These are phyloP conservation scores for Podospora appendiculata DNA, from an alignment of 495 filamentous ascomycete species.

Conservation along the genomic window DNA sequence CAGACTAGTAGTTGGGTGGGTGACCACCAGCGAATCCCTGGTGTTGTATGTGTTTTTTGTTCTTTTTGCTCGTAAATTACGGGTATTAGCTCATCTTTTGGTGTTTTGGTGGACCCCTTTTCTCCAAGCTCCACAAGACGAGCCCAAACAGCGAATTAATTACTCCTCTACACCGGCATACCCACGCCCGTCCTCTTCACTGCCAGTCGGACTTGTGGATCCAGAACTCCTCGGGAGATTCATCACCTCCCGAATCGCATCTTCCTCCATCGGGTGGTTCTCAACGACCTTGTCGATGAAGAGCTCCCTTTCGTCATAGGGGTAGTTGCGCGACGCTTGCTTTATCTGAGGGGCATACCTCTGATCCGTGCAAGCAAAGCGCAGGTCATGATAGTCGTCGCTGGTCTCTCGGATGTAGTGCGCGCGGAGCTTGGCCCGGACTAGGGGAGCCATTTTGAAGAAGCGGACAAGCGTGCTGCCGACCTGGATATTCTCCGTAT, in stretches of 20 bases:
- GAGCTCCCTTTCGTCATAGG: background rate
- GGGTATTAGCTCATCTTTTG: no score
- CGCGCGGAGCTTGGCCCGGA: slow-evolving; percentile 1
- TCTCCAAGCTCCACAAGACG: no score
- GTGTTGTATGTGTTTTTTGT: no score
- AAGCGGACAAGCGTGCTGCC: background rate
- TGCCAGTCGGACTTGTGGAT: no score
- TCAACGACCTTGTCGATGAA: background rate
- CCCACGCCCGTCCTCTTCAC: no score
- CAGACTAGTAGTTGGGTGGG: no score
- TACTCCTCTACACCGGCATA: no score
- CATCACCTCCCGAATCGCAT: background rate
- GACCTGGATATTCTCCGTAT: background rate
- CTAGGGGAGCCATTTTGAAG: background rate
- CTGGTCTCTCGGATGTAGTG: background rate
- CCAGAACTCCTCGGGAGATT: background rate
- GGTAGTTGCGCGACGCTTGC: background rate
- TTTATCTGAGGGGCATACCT: background rate
- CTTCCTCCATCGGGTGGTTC: background rate
- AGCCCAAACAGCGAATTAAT: no score
- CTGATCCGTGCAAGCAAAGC: background rate
- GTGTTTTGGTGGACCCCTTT: no score
- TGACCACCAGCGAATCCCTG: no score
- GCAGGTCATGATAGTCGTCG: background rate
- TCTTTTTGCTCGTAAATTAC: no score